Evolutionary conservation across 768 basidiomycete species (phyloP), one percentile per base, ranked within the genome.

Genomic region (Peribolospora baueri): DNA sequence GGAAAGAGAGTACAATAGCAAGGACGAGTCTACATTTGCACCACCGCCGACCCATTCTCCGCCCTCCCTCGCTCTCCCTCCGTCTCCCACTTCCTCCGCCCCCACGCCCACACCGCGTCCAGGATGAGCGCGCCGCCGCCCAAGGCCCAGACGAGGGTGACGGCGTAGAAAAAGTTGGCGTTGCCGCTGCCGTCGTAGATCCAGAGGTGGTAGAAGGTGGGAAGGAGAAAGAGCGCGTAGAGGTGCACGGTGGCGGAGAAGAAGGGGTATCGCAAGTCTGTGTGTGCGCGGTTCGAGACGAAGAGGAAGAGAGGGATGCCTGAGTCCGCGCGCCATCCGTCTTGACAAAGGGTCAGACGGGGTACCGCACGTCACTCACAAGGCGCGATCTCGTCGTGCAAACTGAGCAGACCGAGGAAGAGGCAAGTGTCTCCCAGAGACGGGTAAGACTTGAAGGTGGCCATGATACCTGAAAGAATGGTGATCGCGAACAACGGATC

Each of bases 91-190:
- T 81, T 79, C 60, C 80, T 74, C 61, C 80, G 71, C 65, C 90
- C 69, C n/a, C 81, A 82, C 0, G 87, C 84, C 73, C 80, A 84
- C 39, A 84, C 70, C 39, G 76, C 77, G 64, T 93, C 91, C 3
- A 86, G 70, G 9, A 88, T 63, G 13, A 81, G 81, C n/a, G 82
- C 75, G 0, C 85, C 87, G 59, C 84, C 81, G 3, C 80, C 82
- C 59, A 87, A 74, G 0, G 86, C 88, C 66, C 88, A 87, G 11
- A 98, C 91, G 57, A 97, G 72, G 2, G 88, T 95, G 3, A 82
- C 80, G 0, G 93, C 93, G 62, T 97, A 98, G 70, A 84, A 95
- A 69, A 98, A 98, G 66, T 97, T 97, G 49, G 91, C 88, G 63
- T 98, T 97, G 3, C 87, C 93, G 5, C 86, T 84, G 1, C 87